These are phyloP conservation scores for Podaxis sp. DNA, from an alignment of 768 basidiomycete species.

Conservation along the genomic window DNA sequence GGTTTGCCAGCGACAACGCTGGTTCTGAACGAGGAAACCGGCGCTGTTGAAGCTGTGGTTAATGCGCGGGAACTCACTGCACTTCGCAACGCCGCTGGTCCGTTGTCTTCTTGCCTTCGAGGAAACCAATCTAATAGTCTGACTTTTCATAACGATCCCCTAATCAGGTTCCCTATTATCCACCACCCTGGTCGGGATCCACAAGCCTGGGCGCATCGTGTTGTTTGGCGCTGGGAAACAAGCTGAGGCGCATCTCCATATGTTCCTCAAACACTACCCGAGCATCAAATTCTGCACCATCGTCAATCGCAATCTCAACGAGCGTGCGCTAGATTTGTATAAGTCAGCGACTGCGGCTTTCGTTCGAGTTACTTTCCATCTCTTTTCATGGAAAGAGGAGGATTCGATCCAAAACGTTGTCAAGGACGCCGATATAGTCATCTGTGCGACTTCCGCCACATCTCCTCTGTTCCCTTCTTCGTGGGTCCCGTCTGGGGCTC, in stretches of 20 bases:
- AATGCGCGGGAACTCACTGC: slow-evolving; percentile 81
- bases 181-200: slow-evolving; percentile 47
- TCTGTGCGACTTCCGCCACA: slow-evolving; percentile 76
- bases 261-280: slow-evolving; percentile 58
- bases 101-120: slow-evolving; percentile 11
- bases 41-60: slow-evolving; percentile 68
- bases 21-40: slow-evolving; percentile 69
- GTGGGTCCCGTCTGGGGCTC: slow-evolving; percentile 61
- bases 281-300: slow-evolving; percentile 55
- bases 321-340: slow-evolving; percentile 42
- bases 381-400: slow-evolving; percentile 17
- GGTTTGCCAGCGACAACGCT: slow-evolving; percentile 80
- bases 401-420: slow-evolving; percentile 31
- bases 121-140: neutral
- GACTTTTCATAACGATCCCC: neutral
- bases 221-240: slow-evolving; percentile 77
- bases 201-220: slow-evolving; percentile 43
- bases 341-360: slow-evolving; percentile 22
- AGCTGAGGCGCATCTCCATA: slow-evolving; percentile 58
- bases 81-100: slow-evolving; percentile 79
- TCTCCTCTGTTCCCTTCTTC: slow-evolving; percentile 66
- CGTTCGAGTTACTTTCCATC: slow-evolving; percentile 22
- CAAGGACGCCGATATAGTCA: slow-evolving; percentile 50
- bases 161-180: slow-evolving; percentile 66
- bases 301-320: slow-evolving; percentile 57